Conservation (phyloP, 139 green algal species). For the Chlorella ohadii region DNA sequence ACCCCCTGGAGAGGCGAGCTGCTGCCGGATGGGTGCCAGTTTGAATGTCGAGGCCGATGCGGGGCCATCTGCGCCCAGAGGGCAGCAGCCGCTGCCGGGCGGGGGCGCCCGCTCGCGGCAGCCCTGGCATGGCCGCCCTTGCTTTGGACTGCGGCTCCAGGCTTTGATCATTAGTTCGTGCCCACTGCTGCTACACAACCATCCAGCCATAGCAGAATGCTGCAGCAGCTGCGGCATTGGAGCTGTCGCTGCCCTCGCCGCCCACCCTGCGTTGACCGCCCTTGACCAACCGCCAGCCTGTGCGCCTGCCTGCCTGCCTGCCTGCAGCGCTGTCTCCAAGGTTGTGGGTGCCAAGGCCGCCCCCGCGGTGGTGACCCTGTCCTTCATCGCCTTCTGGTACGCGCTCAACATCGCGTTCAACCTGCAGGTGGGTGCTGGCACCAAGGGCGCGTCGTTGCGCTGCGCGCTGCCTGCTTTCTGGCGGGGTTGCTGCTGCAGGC, state of each 20-base stretch:
- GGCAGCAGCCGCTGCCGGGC: too few species aligned
- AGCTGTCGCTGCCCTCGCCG: too few species aligned
- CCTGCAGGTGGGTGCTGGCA: constrained; percentile 60
- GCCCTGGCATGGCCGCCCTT: too few species aligned
- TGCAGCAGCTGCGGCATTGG: too few species aligned
- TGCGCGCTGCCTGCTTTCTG: neutral
- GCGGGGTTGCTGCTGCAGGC: neutral
- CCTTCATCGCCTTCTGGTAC: constrained; percentile 88
- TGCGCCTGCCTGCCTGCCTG: neutral
- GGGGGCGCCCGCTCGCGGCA: too few species aligned
- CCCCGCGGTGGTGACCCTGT: constrained; percentile 73
- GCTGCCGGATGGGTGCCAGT: neutral
- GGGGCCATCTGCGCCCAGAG: neutral
- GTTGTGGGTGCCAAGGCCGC: constrained; percentile 74
- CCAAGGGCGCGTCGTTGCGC: too few species aligned
- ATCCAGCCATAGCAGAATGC: too few species aligned
- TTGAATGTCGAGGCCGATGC: too few species aligned
- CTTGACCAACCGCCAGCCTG: neutral
- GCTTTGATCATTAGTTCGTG: too few species aligned
- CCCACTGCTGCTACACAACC: too few species aligned
- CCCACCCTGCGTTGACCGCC: too few species aligned
- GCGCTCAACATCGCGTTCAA: constrained; percentile 98
- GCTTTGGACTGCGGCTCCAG: too few species aligned
- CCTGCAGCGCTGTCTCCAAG: constrained; percentile 73
- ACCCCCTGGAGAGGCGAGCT: constrained; percentile 29